Conservation (phyloP, 169 alveolate genomes). For the Plasmodium vinckei region DNA sequence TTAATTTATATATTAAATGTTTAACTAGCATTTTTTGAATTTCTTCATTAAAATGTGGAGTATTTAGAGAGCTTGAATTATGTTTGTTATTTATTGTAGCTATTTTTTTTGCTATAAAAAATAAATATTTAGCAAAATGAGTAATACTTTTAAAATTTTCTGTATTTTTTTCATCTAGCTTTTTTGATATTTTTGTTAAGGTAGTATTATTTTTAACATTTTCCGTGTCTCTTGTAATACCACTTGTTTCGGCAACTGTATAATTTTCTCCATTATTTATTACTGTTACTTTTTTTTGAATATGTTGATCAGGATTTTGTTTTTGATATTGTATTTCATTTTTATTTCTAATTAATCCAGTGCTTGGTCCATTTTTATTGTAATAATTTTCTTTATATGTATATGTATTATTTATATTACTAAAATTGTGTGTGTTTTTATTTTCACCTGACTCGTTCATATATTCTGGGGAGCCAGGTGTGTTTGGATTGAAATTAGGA, state of each 20-base stretch:
- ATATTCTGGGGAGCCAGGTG: background rate
- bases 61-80: background rate
- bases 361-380: background rate
- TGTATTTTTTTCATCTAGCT: constrained; percentile 3
- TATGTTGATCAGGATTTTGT: background rate
- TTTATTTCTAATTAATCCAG: background rate
- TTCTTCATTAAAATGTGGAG: constrained; percentile 4
- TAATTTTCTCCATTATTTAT: background rate
- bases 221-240: background rate
- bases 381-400: constrained; percentile 17
- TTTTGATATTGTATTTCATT: background rate
- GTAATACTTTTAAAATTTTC: constrained; percentile 56
- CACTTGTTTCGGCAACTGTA: background rate
- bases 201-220: background rate
- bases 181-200: background rate
- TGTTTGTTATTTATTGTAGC: constrained; percentile 9
- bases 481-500: background rate
- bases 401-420: constrained; percentile 14
- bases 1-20: constrained; percentile 52
- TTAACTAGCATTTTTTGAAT: constrained; percentile 30
- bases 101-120: constrained; percentile 68
- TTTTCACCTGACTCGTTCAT: background rate
- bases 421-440: background rate
- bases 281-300: background rate
- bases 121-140: constrained; percentile 62